Conservation (phyloP, 2,329 filamentous ascomycete genomes). For the Arthrinium phaeospermum region DNA sequence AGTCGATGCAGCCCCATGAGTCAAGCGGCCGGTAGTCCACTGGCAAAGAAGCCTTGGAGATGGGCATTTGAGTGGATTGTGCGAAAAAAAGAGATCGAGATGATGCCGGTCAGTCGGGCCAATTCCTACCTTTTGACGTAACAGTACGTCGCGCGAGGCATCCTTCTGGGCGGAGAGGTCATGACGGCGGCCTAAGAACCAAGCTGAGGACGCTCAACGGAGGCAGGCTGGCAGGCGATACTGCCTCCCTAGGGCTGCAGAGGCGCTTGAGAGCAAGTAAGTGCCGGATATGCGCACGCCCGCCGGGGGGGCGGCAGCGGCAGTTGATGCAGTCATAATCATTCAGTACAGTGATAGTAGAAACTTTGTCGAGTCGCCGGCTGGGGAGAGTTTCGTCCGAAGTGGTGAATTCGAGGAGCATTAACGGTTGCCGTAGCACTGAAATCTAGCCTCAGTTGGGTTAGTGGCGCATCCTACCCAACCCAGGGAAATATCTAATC, state of each 20-base stretch:
- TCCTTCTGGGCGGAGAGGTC: background rate
- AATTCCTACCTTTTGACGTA: slow-evolving; percentile 5
- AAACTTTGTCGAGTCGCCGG: slow-evolving; percentile 6
- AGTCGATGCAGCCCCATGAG: slow-evolving; percentile 18
- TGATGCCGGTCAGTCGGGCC: slow-evolving; percentile 4
- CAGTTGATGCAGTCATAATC: background rate
- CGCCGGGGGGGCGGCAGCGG: background rate
- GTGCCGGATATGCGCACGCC: background rate
- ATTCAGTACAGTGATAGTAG: slow-evolving; percentile 1
- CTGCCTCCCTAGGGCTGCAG: too few species aligned
- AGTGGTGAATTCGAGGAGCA: background rate
- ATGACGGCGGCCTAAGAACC: background rate
- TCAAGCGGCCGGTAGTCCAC: slow-evolving; percentile 17
- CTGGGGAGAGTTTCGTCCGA: background rate
- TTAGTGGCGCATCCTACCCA: background rate
- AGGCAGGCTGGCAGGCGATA: too few species aligned
- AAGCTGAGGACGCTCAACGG: too few species aligned
- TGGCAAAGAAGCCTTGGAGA: slow-evolving; percentile 7
- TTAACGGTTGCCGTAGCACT: background rate
- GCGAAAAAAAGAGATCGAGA: background rate
- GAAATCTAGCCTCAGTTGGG: background rate
- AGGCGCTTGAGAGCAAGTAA: background rate
- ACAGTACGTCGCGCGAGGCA: background rate
- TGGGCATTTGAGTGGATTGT: slow-evolving; percentile 13
- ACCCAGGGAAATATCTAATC: background rate